Evolutionary conservation across 305 asterid genomes (phyloP).

Genomic region (Fraxinus latifolia): DNA sequence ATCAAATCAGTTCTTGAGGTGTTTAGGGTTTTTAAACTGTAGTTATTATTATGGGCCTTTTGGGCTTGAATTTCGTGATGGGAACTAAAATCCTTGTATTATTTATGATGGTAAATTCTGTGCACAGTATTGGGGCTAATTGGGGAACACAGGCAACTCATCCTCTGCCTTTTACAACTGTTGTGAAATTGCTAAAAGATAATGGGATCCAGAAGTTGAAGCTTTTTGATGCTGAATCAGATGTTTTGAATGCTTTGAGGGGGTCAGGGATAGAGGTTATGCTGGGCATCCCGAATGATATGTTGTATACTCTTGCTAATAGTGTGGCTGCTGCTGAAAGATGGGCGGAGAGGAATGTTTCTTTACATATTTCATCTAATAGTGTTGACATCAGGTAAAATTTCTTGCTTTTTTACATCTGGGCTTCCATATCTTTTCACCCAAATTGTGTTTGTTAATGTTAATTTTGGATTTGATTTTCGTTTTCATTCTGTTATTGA

Average conservation of each 20-base stretch:
- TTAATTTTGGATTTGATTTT: background rate
- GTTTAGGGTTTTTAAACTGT: background rate
- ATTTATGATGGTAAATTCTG: slow-evolving; percentile 30
- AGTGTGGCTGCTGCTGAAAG: slow-evolving; percentile 71
- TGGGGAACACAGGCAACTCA: slow-evolving; percentile 92
- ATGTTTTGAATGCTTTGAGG: slow-evolving; percentile 51
- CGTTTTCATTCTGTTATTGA: background rate
- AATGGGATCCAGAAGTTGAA: slow-evolving; percentile 78
- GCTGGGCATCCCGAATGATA: slow-evolving; percentile 91
- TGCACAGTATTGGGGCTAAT: slow-evolving; percentile 67
- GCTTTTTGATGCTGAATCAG: slow-evolving; percentile 74
- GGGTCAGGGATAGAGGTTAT: slow-evolving; percentile 85
- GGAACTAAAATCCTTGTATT: slow-evolving; percentile 12
- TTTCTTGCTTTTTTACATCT: background rate
- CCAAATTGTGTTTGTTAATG: background rate
- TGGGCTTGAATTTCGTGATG: slow-evolving; percentile 21
- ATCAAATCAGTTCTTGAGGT: background rate
- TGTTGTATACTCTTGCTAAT: slow-evolving; percentile 54
- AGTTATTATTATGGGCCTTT: slow-evolving; percentile 22
- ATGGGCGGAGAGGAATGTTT: slow-evolving; percentile 79
- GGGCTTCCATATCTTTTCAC: background rate
- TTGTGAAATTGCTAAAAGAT: slow-evolving; percentile 67
- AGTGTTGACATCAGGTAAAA: slow-evolving; percentile 72
- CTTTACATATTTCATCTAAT: slow-evolving; percentile 60
- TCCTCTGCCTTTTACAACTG: slow-evolving; percentile 53